A percentile compares a stretch with the other conserved stretches of the same genome.
Conservation (phyloP, 805 yeast genomes). For the Lipomyces oligophaga region DNA sequence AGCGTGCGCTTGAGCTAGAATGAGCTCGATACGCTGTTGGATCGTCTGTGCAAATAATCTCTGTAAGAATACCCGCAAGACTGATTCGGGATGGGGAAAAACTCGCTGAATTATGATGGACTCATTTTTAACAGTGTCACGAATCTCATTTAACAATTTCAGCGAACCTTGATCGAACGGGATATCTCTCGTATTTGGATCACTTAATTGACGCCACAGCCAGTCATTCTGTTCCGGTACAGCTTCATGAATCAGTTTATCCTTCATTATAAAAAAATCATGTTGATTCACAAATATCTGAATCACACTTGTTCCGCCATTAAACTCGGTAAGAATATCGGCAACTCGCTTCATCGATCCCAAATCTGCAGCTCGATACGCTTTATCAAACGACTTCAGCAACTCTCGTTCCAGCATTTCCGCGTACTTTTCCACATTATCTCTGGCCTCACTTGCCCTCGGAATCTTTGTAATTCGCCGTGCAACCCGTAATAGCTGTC, state of each 20-base stretch:
- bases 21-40: slow-evolving; percentile 45
- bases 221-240: slow-evolving; percentile 37
- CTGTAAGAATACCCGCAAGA: slow-evolving; percentile 65
- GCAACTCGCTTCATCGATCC: slow-evolving; percentile 62
- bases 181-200: slow-evolving; percentile 52
- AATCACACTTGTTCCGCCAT: slow-evolving; percentile 79
- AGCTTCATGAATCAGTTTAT: slow-evolving; percentile 39
- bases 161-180: slow-evolving; percentile 53
- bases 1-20: slow-evolving; percentile 60
- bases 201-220: slow-evolving; percentile 55
- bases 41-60: slow-evolving; percentile 70
- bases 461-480: slow-evolving; percentile 47
- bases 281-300: slow-evolving; percentile 79
- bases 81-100: slow-evolving; percentile 64
- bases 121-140: slow-evolving; percentile 62
- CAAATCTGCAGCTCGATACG: slow-evolving; percentile 66
- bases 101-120: slow-evolving; percentile 69
- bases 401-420: slow-evolving; percentile 71
- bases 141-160: slow-evolving; percentile 52
- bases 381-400: slow-evolving; percentile 64
- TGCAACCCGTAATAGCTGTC: slow-evolving; percentile 61
- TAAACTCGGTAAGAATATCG: slow-evolving; percentile 68
- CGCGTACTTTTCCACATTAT: slow-evolving; percentile 63
- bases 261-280: slow-evolving; percentile 57
- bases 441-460: slow-evolving; percentile 34